Conservation (phyloP, 805 yeast species). For the Cephaloascus albidus region DNA sequence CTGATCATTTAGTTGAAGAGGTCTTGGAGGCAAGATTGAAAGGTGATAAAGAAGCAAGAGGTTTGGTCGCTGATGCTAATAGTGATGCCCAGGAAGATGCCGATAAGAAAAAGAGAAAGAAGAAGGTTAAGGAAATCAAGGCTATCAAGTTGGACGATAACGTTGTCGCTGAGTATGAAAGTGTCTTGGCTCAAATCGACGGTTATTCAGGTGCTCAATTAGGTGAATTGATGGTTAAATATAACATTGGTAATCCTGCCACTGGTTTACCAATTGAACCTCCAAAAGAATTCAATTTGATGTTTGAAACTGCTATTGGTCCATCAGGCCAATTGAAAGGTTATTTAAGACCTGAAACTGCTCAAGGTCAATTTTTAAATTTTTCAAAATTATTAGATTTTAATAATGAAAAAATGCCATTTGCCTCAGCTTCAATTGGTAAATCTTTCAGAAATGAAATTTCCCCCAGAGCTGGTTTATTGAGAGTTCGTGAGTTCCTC, state of each 20-base stretch:
- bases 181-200: constrained; percentile 85
- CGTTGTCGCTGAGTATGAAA: constrained; percentile 73
- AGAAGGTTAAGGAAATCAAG: constrained; percentile 92
- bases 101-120: constrained; percentile 82
- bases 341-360: constrained; percentile 96
- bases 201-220: constrained; percentile 90
- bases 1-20: constrained; percentile 97
- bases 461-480: constrained; percentile 94
- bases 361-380: constrained; percentile 98
- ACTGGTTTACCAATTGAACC: constrained; percentile 80
- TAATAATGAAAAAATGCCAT: constrained; percentile 96
- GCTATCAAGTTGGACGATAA: constrained; percentile 79
- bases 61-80: constrained; percentile 39
- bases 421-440: constrained; percentile 99
- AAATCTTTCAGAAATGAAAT: constrained; percentile 98
- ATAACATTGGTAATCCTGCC: constrained; percentile 84
- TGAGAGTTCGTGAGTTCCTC: constrained; percentile 96
- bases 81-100: constrained; percentile 47
- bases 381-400: constrained; percentile 87
- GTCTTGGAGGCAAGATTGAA: constrained; percentile 92
- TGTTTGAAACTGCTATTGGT: constrained; percentile 99
- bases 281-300: constrained; percentile 92
- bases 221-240: constrained; percentile 78
- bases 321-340: constrained; percentile 97
- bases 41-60: constrained; percentile 97